Conservation (phyloP, 805 yeast species). For the Hanseniaspora occidentalis region DNA sequence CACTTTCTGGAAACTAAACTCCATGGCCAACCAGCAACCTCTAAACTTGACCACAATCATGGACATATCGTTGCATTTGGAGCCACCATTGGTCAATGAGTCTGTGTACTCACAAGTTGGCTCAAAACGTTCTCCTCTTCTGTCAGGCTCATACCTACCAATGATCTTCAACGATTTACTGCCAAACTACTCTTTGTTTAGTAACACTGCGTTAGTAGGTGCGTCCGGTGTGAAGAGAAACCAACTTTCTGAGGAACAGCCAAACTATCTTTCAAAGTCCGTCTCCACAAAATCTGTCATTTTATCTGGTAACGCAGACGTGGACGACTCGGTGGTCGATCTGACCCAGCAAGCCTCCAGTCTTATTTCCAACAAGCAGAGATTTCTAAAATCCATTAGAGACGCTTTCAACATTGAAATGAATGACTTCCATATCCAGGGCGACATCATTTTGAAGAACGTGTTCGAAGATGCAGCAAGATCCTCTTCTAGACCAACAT, state of each 20-base stretch:
- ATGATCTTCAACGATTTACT: slow-evolving; percentile 47
- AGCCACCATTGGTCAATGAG: slow-evolving; percentile 36
- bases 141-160: slow-evolving; percentile 53
- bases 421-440: slow-evolving; percentile 40
- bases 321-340: slow-evolving; percentile 25
- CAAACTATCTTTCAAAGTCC: background rate
- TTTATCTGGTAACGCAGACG: slow-evolving; percentile 35
- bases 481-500: slow-evolving; percentile 30
- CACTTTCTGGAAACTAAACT: background rate
- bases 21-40: slow-evolving; percentile 21
- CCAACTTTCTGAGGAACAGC: background rate
- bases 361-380: slow-evolving; percentile 29
- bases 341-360: slow-evolving; percentile 12
- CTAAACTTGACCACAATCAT: slow-evolving; percentile 42
- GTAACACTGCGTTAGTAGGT: slow-evolving; percentile 38
- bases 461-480: slow-evolving; percentile 24
- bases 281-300: slow-evolving; percentile 9
- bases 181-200: slow-evolving; percentile 45
- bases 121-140: slow-evolving; percentile 40
- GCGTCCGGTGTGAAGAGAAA: slow-evolving; percentile 28
- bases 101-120: slow-evolving; percentile 25
- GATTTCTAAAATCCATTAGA: slow-evolving; percentile 40
- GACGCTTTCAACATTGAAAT: slow-evolving; percentile 55
- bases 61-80: slow-evolving; percentile 50
- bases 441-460: slow-evolving; percentile 49